Evolutionary conservation across 2,329 filamentous ascomycete genomes (phyloP), one percentile per base, ranked within the genome.

Genomic region (Tolypocladium ovalisporum): DNA sequence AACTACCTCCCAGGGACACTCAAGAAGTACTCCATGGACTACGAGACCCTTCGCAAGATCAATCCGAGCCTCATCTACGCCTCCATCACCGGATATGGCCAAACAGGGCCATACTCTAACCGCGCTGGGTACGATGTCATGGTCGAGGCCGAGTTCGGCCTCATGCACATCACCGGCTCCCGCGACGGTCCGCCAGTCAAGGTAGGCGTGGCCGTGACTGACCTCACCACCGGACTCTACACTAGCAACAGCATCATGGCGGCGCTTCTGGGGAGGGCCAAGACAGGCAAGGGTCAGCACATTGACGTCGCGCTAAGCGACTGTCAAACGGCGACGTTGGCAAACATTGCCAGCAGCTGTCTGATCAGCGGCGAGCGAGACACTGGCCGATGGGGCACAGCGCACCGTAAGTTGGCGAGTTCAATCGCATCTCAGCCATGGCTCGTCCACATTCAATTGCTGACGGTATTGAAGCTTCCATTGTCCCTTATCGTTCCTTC

Each of bases 61-160:
- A 97, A 97, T 67, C 92, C 93, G 0, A 76, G 79, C 7, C 79
- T 99, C 52, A 89, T 99, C 63, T 99, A 99, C 68, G 91, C 93
- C 17, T 96, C 90, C 64, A 96, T 99, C 65, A 99, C 94, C 0
- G 94, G 94, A 1, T 99, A 97, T 68, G 94, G 94, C 2, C 94
- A 99, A 70, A 96, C 89, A 1, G 94, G 94, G 0, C 94, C 94
- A 0, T 96, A 96, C 72, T 84, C 87, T 7, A 83, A 85, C 62
- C 82, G 94, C 17, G 91, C 94, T 4, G 94, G 94, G 5, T 99
- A 99, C 78, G 94, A 99, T 73, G 94, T 99, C 64, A 99, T 99
- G 93, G 93, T 99, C 13, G 94, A 99, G 76, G 94, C 94, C 59
- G 94, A 97, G 70, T 92, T 99, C 75, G 94, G 94, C 1, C 76